Evolutionary conservation across 2,329 filamentous ascomycete genomes (phyloP).

Genomic region (Cordyceps fumosorosea): DNA sequence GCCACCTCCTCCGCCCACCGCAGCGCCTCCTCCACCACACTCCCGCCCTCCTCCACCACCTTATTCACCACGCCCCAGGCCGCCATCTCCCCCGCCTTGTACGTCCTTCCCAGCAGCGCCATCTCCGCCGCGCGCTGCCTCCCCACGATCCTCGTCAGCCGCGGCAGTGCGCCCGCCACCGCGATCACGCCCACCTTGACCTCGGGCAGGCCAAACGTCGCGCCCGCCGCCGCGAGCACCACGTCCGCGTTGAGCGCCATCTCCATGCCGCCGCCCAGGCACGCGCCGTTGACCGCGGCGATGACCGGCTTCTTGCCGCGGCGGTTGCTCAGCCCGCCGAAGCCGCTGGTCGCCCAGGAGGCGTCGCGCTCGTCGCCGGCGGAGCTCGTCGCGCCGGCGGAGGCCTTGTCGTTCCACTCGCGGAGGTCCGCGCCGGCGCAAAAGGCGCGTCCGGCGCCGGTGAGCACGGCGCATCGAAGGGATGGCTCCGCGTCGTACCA

Average conservation of each 20-base stretch:
- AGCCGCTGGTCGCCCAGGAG: slow-evolving; percentile 42
- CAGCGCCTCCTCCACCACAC: slow-evolving; percentile 52
- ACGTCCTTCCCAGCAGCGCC: slow-evolving; percentile 55
- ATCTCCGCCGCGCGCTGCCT: slow-evolving; percentile 65
- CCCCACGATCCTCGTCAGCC: slow-evolving; percentile 60
- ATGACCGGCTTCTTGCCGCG: slow-evolving; percentile 68
- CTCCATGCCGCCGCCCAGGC: slow-evolving; percentile 71
- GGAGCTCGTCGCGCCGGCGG: background rate
- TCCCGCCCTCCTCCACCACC: slow-evolving; percentile 40
- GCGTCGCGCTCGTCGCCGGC: slow-evolving; percentile 14
- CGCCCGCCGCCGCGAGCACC: slow-evolving; percentile 52
- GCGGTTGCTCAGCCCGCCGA: slow-evolving; percentile 60
- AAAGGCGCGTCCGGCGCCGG: slow-evolving; percentile 57
- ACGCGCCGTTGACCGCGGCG: slow-evolving; percentile 69
- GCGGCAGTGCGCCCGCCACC: slow-evolving; percentile 62
- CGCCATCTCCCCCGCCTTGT: slow-evolving; percentile 52
- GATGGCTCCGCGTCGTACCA: slow-evolving; percentile 59
- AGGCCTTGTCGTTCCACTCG: slow-evolving; percentile 42
- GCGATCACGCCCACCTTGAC: slow-evolving; percentile 65
- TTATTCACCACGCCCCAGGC: slow-evolving; percentile 66
- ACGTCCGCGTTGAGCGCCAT: slow-evolving; percentile 70
- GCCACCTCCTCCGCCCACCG: slow-evolving; percentile 55
- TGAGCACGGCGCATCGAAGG: slow-evolving; percentile 57
- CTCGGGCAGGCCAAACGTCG: slow-evolving; percentile 64
- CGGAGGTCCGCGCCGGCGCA: slow-evolving; percentile 63